phyloP scores from a whole-genome alignment of 345 rosid species.

The Odontarrhena argentea region DNA sequence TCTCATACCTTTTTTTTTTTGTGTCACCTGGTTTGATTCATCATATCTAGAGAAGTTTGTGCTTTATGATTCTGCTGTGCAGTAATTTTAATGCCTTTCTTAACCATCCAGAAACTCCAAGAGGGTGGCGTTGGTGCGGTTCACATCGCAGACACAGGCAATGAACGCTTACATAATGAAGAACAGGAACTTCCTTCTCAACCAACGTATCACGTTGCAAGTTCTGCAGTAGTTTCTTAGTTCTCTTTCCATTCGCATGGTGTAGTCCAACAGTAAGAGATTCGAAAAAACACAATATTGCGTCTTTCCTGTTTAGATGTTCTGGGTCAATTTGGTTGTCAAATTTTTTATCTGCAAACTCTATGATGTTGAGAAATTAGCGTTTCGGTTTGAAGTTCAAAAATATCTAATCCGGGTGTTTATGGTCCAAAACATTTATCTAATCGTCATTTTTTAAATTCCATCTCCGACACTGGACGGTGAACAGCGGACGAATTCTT shows the following conservation, averaged over 20 bases:
- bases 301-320: slow-evolving; percentile 4
- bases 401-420: slow-evolving; percentile 15
- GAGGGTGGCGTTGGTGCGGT: slow-evolving; percentile 53
- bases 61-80: not conserved
- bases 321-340: slow-evolving; percentile 17
- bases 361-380: not conserved
- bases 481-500: too few species aligned
- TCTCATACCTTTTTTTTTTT: not conserved
- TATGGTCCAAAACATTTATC: too few species aligned
- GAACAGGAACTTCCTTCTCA: slow-evolving; percentile 67
- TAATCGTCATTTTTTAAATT: too few species aligned
- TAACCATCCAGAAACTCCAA: slow-evolving; percentile 44
- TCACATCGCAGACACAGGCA: slow-evolving; percentile 57
- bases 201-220: slow-evolving; percentile 58
- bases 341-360: slow-evolving; percentile 1
- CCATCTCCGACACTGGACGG: too few species aligned
- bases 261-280: slow-evolving; percentile 3
- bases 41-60: not conserved
- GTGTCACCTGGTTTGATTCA: not conserved
- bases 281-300: not conserved
- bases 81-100: slow-evolving; percentile 1
- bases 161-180: slow-evolving; percentile 63
- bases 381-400: not conserved
- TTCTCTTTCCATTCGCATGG: not conserved
- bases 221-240: slow-evolving; percentile 56